These are phyloP conservation scores for Ascodesmis nigricans DNA, from an alignment of 495 filamentous ascomycete genomes.

Conservation along the genomic window DNA sequence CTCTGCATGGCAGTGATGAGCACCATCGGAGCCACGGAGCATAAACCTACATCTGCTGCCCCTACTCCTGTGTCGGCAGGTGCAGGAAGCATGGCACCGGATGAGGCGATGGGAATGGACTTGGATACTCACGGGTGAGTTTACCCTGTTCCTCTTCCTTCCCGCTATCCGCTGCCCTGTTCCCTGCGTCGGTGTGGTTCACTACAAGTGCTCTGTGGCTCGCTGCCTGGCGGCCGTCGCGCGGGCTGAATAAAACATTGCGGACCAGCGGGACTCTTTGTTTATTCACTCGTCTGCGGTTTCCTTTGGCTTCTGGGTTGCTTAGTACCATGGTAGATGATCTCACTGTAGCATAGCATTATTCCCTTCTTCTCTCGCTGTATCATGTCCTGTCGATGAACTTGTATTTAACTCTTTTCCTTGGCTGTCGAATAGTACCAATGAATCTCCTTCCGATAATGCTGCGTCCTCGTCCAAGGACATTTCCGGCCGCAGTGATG, in stretches of 20 bases:
- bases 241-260: too few relatives aligned
- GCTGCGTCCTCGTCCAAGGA: conserved; percentile 19
- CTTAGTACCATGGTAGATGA: too few relatives aligned
- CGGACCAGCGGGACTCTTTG: too few relatives aligned
- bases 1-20: conserved; percentile 23
- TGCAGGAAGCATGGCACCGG: conserved; percentile 17
- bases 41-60: conserved; percentile 18
- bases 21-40: conserved; percentile 18
- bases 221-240: too few relatives aligned
- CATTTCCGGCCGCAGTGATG: conserved; percentile 11
- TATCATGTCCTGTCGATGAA: conserved; percentile 5
- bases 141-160: conserved; percentile 22
- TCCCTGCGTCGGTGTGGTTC: conserved; percentile 13
- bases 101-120: conserved; percentile 23
- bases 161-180: conserved; percentile 22
- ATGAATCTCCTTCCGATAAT: conserved; percentile 21
- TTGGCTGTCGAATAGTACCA: conserved; percentile 20
- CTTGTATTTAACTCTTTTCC: conserved; percentile 10
- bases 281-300: too few relatives aligned
- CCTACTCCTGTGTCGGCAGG: conserved; percentile 16
- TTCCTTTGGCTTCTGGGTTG: too few relatives aligned
- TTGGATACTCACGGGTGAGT: conserved; percentile 23
- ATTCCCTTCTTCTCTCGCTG: conserved; percentile 17
- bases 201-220: too few relatives aligned
- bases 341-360: conserved; percentile 14